Conservation (phyloP, 2,329 filamentous ascomycete genomes). For the Orbilia javanica region DNA sequence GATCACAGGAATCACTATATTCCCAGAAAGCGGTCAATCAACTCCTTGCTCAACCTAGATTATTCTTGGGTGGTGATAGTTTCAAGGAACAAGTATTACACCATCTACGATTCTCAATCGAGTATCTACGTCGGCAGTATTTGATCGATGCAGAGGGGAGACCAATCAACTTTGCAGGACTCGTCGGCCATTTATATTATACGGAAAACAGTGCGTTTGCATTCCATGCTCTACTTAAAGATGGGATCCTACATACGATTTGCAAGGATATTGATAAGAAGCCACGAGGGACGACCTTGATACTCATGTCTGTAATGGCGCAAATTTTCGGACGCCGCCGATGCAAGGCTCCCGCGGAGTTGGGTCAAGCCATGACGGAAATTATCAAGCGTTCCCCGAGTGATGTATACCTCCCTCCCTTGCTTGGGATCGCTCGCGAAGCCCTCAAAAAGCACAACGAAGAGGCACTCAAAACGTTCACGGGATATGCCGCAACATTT, state of each 20-base stretch:
- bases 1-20: conserved; percentile 74
- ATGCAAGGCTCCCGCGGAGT: conserved; percentile 61
- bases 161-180: conserved; percentile 79
- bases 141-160: conserved; percentile 73
- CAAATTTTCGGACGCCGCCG: conserved; percentile 75
- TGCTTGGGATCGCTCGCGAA: conserved; percentile 72
- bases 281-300: conserved; percentile 69
- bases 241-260: conserved; percentile 77
- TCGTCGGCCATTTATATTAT: conserved; percentile 80
- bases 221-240: conserved; percentile 79
- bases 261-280: conserved; percentile 72
- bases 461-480: conserved; percentile 69
- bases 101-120: conserved; percentile 83
- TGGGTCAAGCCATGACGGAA: conserved; percentile 67
- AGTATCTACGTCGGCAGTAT: conserved; percentile 78
- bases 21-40: conserved; percentile 75
- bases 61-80: conserved; percentile 78
- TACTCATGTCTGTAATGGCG: conserved; percentile 76
- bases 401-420: conserved; percentile 73
- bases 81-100: conserved; percentile 78
- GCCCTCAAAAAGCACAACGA: conserved; percentile 75
- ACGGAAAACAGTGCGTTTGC: conserved; percentile 81
- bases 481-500: conserved; percentile 76
- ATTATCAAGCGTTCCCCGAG: conserved; percentile 72
- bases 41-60: conserved; percentile 76